Base-by-base conservation (phyloP, 768 basidiomycete species). In the Sporobolomyces roseus region DNA sequence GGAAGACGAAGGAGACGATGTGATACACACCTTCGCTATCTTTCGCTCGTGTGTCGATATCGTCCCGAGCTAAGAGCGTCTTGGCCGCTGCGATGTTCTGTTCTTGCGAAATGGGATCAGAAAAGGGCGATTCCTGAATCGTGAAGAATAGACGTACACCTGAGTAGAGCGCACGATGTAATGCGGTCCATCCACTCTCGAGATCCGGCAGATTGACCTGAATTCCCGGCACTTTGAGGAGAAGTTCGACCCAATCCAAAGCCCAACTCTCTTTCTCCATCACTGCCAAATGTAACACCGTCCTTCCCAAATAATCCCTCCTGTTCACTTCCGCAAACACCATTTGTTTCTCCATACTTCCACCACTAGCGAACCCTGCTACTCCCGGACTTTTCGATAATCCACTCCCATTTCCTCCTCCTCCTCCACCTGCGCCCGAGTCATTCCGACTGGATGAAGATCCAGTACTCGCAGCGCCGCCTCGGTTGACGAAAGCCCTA, bases 121-220 rank as follows among this genome's bases (percentile, higher is more conserved):
- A 14, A 17, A 63, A 17, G 19, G 36, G 16, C 21, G 51, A n/a
- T 12, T 35, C 9, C 38, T 41, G 10, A 41, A 9, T 41, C 10
- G 9, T 9, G 17, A 9, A 9, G 38, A 41, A 41, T 41, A 9
- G 17, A 81, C 87, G 67, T 71, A 88, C 85, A 84, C 87, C 76
- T 51, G 84, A 83, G 54, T 86, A 81, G 13, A 93, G 67, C 74
- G 92, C 76, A 54, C 92, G 81, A 75, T 99, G 94, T 27, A 98
- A 80, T 10, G 93, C 84, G 1, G 91, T 94, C 89, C 92, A 97
- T 64, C 87, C 88, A 65, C 85, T 90, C 81, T 98, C 94, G 61
- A 77, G 77, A 78, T 99, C 94, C 48, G 81, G 80, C 10, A 88
- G 65, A 74, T 98, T 98, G 73, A 91, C 85, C 64, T 89, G 87